Evolutionary conservation across 768 basidiomycete genomes (phyloP).

Genomic region (Sarcodon aspratus): DNA sequence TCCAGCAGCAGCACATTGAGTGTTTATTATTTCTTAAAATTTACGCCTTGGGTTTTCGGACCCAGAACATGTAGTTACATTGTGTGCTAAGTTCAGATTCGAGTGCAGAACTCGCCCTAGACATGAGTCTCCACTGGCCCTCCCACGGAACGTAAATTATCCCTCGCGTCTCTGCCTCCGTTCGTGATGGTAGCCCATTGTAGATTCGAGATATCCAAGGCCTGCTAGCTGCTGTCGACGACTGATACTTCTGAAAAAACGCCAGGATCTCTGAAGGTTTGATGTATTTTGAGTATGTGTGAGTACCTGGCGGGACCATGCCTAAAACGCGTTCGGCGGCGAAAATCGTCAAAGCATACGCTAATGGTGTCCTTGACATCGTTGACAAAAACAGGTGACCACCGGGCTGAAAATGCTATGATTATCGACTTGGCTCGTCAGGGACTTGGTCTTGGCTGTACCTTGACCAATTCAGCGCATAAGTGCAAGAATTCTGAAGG

Average conservation of each 20-base stretch:
- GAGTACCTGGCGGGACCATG: slow-evolving; percentile 79
- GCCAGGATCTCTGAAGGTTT: slow-evolving; percentile 75
- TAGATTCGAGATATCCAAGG: slow-evolving; percentile 54
- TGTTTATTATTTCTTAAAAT: not conserved
- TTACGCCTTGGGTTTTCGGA: slow-evolving; percentile 44
- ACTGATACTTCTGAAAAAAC: slow-evolving; percentile 61
- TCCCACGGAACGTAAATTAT: slow-evolving; percentile 65
- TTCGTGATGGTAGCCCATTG: slow-evolving; percentile 40
- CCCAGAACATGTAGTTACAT: slow-evolving; percentile 84
- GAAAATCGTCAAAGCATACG: slow-evolving; percentile 60
- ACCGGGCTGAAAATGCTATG: slow-evolving; percentile 57
- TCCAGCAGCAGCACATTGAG: not conserved
- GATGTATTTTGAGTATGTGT: slow-evolving; percentile 85
- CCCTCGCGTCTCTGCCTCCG: slow-evolving; percentile 72
- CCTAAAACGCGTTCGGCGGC: slow-evolving; percentile 76
- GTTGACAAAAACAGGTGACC: slow-evolving; percentile 95
- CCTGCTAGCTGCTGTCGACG: slow-evolving; percentile 7
- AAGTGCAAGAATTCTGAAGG: slow-evolving; percentile 74
- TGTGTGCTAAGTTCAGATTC: slow-evolving; percentile 26
- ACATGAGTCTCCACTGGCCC: slow-evolving; percentile 59
- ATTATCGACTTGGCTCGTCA: too few relatives aligned
- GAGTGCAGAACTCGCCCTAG: slow-evolving; percentile 34
- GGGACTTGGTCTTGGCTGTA: slow-evolving; percentile 14
- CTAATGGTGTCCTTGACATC: slow-evolving; percentile 73
- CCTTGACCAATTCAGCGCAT: slow-evolving; percentile 82